A percentile compares a stretch with the other conserved stretches of the same genome.
Evolutionary conservation across 495 filamentous ascomycete species (phyloP).

Genomic region (Lasiosphaeris hirsuta): DNA sequence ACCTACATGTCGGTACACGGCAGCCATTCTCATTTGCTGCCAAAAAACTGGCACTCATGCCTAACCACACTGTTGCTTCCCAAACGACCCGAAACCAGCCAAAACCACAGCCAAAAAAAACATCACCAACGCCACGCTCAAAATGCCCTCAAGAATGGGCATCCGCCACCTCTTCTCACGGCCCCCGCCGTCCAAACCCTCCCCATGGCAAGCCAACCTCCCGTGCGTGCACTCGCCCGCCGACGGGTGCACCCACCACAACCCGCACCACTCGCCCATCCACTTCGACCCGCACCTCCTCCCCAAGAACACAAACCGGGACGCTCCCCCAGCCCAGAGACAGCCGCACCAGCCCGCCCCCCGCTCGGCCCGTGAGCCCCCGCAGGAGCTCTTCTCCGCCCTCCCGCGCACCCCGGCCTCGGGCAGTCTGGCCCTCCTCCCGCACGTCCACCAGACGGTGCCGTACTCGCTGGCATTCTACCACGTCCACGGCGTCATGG

Average conservation of each 20-base stretch:
- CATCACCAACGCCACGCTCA: too few species aligned
- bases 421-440: conserved; percentile 17
- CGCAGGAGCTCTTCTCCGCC: conserved; percentile 15
- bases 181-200: too few species aligned
- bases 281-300: conserved; percentile 21
- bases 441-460: conserved; percentile 23
- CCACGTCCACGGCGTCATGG: conserved; percentile 21
- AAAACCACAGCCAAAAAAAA: too few species aligned
- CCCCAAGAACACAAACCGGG: conserved; percentile 11
- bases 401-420: conserved; percentile 14
- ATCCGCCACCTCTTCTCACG: too few species aligned
- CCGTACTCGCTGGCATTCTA: conserved; percentile 25
- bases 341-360: background rate
- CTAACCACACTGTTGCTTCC: too few species aligned
- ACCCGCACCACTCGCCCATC: conserved; percentile 19
- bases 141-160: too few species aligned
- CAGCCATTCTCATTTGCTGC: too few species aligned
- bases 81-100: too few species aligned
- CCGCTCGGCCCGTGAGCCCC: conserved; percentile 5
- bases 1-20: too few species aligned
- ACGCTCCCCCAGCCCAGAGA: conserved; percentile 3
- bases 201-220: conserved; percentile 28
- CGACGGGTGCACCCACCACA: conserved; percentile 30
- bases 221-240: conserved; percentile 28
- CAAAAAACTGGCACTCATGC: too few species aligned